Evolutionary conservation across 225 moss, liverwort and hornwort genomes (phyloP).

Genomic region (Asterella californica): DNA sequence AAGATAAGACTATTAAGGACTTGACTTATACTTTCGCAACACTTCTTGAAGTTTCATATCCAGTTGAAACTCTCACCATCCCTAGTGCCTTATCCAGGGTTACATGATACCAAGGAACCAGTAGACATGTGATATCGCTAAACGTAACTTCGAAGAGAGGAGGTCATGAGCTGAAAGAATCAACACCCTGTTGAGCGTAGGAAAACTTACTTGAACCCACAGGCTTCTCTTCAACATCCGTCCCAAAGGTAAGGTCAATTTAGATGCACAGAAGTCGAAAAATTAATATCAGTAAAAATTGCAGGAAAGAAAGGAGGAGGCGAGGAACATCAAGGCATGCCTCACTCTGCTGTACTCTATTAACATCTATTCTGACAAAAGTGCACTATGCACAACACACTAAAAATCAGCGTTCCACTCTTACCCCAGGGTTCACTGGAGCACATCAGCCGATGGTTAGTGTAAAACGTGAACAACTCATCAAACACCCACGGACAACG

Average conservation of each 20-base stretch:
- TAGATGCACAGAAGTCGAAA: conserved; percentile 22
- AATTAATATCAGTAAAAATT: conserved; percentile 17
- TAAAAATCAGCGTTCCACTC: neutral
- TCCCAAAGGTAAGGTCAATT: conserved; percentile 20
- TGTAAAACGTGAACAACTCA: neutral
- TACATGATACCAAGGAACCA: too few relatives aligned
- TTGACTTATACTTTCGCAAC: too few relatives aligned
- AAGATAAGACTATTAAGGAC: too few relatives aligned
- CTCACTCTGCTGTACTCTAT: neutral
- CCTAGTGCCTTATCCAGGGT: too few relatives aligned
- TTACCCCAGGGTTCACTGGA: neutral
- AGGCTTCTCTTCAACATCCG: conserved; percentile 73
- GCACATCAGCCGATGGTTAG: neutral
- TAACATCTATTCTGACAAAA: neutral
- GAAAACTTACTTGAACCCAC: conserved; percentile 76
- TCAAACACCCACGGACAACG: too few relatives aligned
- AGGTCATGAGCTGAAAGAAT: neutral
- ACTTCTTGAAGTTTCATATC: too few relatives aligned
- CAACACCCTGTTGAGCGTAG: neutral
- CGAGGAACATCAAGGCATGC: neutral
- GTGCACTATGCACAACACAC: neutral
- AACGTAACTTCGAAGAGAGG: too few relatives aligned
- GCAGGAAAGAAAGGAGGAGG: neutral
- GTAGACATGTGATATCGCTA: too few relatives aligned
- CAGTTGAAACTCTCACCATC: too few relatives aligned